A percentile compares a stretch with the other conserved stretches of the same genome.
Evolutionary conservation across 768 basidiomycete species (phyloP).

Genomic region (Serendipita indica): DNA sequence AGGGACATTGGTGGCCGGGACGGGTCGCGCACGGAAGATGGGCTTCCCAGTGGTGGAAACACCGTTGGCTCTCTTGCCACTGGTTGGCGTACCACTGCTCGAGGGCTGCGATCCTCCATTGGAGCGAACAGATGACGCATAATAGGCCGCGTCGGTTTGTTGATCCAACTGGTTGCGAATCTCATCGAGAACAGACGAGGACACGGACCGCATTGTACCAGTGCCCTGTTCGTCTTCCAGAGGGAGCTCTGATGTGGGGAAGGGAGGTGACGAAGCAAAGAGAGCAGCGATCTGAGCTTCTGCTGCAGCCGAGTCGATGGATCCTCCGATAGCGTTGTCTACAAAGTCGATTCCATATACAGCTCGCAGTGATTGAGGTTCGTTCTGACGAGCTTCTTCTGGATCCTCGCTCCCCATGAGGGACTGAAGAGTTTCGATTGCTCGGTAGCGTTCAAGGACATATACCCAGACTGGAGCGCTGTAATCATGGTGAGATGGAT

Average conservation of each 20-base stretch:
- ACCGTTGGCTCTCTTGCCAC: not conserved
- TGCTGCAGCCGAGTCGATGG: slow-evolving; percentile 48
- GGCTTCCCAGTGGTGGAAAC: slow-evolving; percentile 29
- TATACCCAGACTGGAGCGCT: slow-evolving; percentile 89
- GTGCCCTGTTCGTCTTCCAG: slow-evolving; percentile 20
- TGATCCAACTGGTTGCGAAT: not conserved
- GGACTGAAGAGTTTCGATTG: slow-evolving; percentile 64
- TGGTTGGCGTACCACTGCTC: not conserved
- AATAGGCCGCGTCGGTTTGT: not conserved
- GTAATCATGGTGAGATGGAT: not conserved
- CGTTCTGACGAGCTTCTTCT: slow-evolving; percentile 34
- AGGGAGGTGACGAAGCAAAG: slow-evolving; percentile 72
- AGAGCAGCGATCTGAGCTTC: slow-evolving; percentile 66
- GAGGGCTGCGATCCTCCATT: not conserved
- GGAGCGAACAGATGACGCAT: not conserved
- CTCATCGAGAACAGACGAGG: slow-evolving; percentile 4
- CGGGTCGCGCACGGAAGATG: slow-evolving; percentile 47
- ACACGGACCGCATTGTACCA: slow-evolving; percentile 17
- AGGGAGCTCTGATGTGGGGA: slow-evolving; percentile 52
- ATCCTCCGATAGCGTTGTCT: slow-evolving; percentile 62
- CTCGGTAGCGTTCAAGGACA: slow-evolving; percentile 67
- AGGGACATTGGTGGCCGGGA: slow-evolving; percentile 41
- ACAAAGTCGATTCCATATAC: slow-evolving; percentile 40
- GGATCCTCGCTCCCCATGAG: slow-evolving; percentile 61
- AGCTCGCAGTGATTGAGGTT: slow-evolving; percentile 57